Evolutionary conservation across 306 rosid species (phyloP).

Genomic region (Glycine soja): DNA sequence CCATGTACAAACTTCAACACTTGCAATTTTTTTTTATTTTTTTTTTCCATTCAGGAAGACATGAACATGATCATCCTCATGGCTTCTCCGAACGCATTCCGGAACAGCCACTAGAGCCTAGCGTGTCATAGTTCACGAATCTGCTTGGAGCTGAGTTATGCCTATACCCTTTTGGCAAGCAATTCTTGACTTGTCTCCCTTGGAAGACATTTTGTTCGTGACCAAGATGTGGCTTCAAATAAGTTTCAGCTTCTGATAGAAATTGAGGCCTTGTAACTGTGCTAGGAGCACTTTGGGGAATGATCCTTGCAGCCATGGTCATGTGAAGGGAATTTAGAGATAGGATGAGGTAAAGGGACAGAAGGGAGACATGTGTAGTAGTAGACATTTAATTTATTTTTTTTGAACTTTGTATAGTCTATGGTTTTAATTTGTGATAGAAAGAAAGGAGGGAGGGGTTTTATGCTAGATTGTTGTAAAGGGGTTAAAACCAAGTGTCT

Average conservation of each 20-base stretch:
- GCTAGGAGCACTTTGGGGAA: conserved; percentile 84
- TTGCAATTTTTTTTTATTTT: neutral
- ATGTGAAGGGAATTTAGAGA: conserved; percentile 44
- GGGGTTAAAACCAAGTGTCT: conserved; percentile 49
- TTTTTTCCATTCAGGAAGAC: neutral
- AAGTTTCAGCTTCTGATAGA: conserved; percentile 51
- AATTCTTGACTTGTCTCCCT: conserved; percentile 59
- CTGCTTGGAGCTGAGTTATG: conserved; percentile 87
- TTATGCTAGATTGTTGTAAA: conserved; percentile 43
- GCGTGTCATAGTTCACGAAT: conserved; percentile 64
- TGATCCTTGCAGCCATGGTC: conserved; percentile 60
- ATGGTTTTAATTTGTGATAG: conserved; percentile 39
- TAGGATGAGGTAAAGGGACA: conserved; percentile 47
- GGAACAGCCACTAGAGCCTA: conserved; percentile 59
- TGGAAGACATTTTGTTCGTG: conserved; percentile 52
- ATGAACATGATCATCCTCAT: conserved; percentile 39
- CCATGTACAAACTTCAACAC: conserved; percentile 47
- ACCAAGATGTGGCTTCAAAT: conserved; percentile 49
- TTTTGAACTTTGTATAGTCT: neutral
- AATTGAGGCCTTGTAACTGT: conserved; percentile 69
- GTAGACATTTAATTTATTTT: conserved; percentile 44
- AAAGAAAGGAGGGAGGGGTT: conserved; percentile 27
- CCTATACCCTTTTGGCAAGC: conserved; percentile 81
- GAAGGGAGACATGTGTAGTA: conserved; percentile 42
- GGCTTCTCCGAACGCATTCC: conserved; percentile 53